Evolutionary conservation across 176 grass and related monocot genomes (phyloP), one percentile per base, ranked within the genome.

Genomic region (Melocanna baccifera): DNA sequence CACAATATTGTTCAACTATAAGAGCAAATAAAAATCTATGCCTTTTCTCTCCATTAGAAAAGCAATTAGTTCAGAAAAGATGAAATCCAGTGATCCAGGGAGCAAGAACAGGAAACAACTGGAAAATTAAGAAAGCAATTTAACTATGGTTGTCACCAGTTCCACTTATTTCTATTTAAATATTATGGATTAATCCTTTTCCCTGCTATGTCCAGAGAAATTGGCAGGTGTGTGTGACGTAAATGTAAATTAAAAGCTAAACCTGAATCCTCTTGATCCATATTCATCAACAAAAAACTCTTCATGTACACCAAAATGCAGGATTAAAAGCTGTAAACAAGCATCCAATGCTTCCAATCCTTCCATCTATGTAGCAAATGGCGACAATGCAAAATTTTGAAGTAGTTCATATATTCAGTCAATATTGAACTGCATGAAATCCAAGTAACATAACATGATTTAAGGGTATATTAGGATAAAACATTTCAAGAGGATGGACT

Each of bases 41-140:
- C 59, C 25, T 62, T 63, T 61, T 62, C 39, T 15, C 42, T 48
- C 61, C 61, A 79, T n/a, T 79, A 79, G n/a, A 45, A 78, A 48
- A 79, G 7, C 11, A 65, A 47, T 14, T 34, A 20, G 53, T 42
- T 41, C 4, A 18, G 18, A 82, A 59, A 46, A 71, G 52, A 61
- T 61, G 39, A 22, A 41, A 43, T 71, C 14, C 39, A 58, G 25
- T n/a, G 6, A 18, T 40, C 42, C 6, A 9, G 11, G 9, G 52
- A 45, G 52, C 39, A 59, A 56, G 18, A 39, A 32, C 7, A 32
- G 13, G 52, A 30, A 59, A 71, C 80, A 22, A 26, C 41, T 30
- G 25, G 19, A 45, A 67, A 56, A 42, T 56, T 70, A 45, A 42
- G 10, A 71, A 71, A 81, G 34, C 53, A 58, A 42, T 43, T 28